A percentile compares a stretch with the other conserved stretches of the same genome.
Evolutionary conservation across 148 eudicot genomes (phyloP).

Genomic region (Vaccinium corymbosum): DNA sequence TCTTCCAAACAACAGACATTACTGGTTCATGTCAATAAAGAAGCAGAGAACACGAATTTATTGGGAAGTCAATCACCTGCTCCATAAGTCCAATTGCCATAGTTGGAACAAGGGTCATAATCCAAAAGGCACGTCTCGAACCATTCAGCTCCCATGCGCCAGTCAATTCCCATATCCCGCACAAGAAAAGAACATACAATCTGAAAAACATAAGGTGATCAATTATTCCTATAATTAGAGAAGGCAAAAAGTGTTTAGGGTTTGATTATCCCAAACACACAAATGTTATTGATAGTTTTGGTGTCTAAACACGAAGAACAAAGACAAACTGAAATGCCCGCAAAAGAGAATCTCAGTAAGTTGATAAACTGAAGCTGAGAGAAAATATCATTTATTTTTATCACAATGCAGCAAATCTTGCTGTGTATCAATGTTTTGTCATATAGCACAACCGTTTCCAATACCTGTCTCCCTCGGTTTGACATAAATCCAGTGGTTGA

Average conservation of each 20-base stretch:
- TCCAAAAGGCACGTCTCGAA: constrained; percentile 91
- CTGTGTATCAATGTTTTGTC: background rate
- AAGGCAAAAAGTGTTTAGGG: too few species aligned
- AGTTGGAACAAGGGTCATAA: constrained; percentile 95
- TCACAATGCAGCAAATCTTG: background rate
- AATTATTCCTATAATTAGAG: background rate
- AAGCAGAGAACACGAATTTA: background rate
- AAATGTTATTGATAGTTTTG: too few species aligned
- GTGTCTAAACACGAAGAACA: too few species aligned
- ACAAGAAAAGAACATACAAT: constrained; percentile 97
- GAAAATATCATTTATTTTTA: background rate
- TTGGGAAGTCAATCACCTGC: constrained; percentile 53
- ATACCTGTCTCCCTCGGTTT: constrained; percentile 91
- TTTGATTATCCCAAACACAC: too few species aligned
- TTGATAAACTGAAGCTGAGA: background rate
- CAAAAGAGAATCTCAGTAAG: background rate
- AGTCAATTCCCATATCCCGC: constrained; percentile 92
- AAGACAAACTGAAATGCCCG: too few species aligned
- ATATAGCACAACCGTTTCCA: background rate
- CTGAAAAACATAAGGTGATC: constrained; percentile 24
- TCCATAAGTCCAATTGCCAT: constrained; percentile 97
- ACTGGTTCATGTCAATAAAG: background rate
- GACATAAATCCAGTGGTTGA: constrained; percentile 91
- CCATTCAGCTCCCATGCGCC: constrained; percentile 99
- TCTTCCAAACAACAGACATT: background rate